Conservation (phyloP, 768 basidiomycete genomes). For the Strobilomyces echinocephalus region DNA sequence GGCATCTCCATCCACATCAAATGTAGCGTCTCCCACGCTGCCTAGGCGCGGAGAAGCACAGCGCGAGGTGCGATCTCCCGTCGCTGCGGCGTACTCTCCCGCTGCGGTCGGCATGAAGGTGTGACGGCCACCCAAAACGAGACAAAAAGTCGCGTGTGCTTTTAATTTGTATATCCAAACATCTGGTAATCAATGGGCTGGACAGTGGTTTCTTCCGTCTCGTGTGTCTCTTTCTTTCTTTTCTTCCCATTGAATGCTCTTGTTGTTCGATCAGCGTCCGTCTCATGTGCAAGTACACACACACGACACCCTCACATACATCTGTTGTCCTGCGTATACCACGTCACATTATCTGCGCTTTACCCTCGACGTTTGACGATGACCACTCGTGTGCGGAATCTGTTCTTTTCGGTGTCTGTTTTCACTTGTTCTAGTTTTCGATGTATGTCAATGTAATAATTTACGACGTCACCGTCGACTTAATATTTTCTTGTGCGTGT, state of each 20-base stretch:
- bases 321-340: constrained; percentile 21
- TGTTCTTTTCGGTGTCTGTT: not conserved
- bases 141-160: not conserved
- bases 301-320: too few relatives aligned
- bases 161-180: constrained; percentile 24
- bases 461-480: not conserved
- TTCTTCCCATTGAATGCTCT: not conserved
- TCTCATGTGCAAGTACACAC: too few relatives aligned
- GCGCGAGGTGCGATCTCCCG: constrained; percentile 43
- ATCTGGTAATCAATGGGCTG: constrained; percentile 21
- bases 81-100: constrained; percentile 41
- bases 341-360: constrained; percentile 19
- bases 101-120: constrained; percentile 49
- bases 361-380: constrained; percentile 2
- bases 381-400: constrained; percentile 1
- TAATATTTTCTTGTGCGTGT: not conserved
- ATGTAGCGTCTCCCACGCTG: constrained; percentile 32
- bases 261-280: constrained; percentile 2
- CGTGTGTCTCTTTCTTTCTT: not conserved
- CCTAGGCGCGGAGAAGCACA: constrained; percentile 32
- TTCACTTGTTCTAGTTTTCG: too few relatives aligned
- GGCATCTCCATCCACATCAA: constrained; percentile 33
- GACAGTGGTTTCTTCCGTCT: constrained; percentile 18
- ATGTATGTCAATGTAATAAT: not conserved
- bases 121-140: constrained; percentile 8